phyloP scores from a whole-genome alignment of 805 yeast genomes.

The Wickerhamiella kazuoi region DNA sequence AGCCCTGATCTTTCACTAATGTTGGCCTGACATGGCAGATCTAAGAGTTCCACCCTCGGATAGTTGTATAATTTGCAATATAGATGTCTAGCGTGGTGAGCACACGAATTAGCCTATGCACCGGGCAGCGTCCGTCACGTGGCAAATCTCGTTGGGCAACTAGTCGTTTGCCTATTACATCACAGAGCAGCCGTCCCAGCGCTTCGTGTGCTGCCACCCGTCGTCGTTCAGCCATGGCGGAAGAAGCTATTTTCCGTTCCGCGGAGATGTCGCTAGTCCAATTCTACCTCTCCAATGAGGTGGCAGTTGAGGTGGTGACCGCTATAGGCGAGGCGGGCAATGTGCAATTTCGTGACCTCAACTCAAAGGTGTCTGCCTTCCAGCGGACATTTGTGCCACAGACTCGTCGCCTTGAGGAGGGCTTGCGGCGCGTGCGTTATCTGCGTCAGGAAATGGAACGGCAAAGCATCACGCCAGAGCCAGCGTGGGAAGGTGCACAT shows the following conservation, averaged over 20 bases:
- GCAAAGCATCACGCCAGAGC: slow-evolving; percentile 17
- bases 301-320: slow-evolving; percentile 70
- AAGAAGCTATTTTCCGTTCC: slow-evolving; percentile 34
- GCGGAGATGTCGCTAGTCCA: slow-evolving; percentile 96
- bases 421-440: slow-evolving; percentile 62
- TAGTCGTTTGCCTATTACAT: no score
- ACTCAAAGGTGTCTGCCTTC: slow-evolving; percentile 60
- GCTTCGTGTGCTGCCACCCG: no score
- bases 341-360: slow-evolving; percentile 79
- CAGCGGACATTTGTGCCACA: slow-evolving; percentile 86
- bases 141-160: no score
- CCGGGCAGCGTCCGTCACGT: no score
- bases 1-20: no score
- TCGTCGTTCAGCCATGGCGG: not conserved
- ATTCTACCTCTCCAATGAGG: slow-evolving; percentile 78
- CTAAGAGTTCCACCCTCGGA: no score
- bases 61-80: no score
- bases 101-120: no score
- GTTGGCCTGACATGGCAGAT: no score
- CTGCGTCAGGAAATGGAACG: slow-evolving; percentile 19
- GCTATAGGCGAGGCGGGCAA: slow-evolving; percentile 73
- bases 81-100: no score
- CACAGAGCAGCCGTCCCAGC: no score
- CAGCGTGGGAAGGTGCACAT: slow-evolving; percentile 26
- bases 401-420: slow-evolving; percentile 63